Evolutionary conservation across 2,329 filamentous ascomycete genomes (phyloP).

Genomic region (Alternaria angustiovoidea): DNA sequence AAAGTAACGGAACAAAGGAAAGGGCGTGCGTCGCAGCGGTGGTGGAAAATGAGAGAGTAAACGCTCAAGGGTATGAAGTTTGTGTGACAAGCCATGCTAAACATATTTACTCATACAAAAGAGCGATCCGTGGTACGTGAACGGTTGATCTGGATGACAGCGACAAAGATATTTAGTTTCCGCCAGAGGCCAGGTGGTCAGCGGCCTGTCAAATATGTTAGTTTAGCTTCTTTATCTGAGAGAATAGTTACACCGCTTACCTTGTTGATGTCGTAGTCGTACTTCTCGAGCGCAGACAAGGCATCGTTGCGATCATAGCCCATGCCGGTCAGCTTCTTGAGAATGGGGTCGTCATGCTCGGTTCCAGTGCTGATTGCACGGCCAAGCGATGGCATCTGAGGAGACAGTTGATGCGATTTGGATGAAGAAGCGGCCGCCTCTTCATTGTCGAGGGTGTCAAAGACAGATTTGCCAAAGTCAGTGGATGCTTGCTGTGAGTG

Average conservation of each 20-base stretch:
- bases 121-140: constrained; percentile 10
- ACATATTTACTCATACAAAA: constrained; percentile 45
- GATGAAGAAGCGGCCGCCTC: constrained; percentile 43
- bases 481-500: constrained; percentile 44
- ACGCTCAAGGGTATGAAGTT: constrained; percentile 33
- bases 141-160: neutral
- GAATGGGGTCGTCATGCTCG: constrained; percentile 87
- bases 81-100: constrained; percentile 34
- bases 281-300: constrained; percentile 85
- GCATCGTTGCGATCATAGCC: constrained; percentile 80
- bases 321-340: constrained; percentile 90
- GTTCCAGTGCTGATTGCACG: constrained; percentile 76
- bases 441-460: constrained; percentile 47
- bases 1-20: constrained; percentile 5
- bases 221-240: constrained; percentile 1
- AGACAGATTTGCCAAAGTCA: constrained; percentile 49
- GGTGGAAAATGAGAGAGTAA: constrained; percentile 15
- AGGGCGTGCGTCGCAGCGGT: constrained; percentile 10
- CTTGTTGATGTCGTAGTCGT: constrained; percentile 94
- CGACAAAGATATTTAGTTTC: constrained; percentile 7
- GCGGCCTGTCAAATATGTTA: constrained; percentile 42
- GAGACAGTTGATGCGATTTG: constrained; percentile 27
- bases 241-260: constrained; percentile 58
- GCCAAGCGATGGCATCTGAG: constrained; percentile 60
- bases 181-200: constrained; percentile 45